Conservation (phyloP, 2,329 filamentous ascomycete genomes). For the Davidsoniella neocaledoniae region DNA sequence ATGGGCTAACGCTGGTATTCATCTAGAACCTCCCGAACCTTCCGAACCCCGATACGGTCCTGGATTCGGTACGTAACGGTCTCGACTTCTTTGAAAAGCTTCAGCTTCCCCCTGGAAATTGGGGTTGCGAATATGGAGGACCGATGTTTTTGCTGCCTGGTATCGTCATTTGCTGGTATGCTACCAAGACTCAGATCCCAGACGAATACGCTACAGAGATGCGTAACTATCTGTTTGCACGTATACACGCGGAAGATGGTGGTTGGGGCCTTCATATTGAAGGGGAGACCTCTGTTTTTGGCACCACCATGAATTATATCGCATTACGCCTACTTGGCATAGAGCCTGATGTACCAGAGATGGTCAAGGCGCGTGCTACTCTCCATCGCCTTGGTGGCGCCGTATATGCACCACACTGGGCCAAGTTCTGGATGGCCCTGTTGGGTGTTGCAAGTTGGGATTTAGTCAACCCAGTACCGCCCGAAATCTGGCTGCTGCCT, state of each 20-base stretch:
- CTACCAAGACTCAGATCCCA: constrained; percentile 74
- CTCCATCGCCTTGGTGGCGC: constrained; percentile 79
- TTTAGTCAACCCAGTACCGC: constrained; percentile 82
- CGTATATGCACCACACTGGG: constrained; percentile 75
- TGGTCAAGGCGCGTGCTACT: constrained; percentile 69
- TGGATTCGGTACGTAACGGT: constrained; percentile 67
- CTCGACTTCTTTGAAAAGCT: constrained; percentile 78
- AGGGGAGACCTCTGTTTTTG: constrained; percentile 80
- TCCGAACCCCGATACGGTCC: constrained; percentile 50
- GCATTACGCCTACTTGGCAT: constrained; percentile 67
- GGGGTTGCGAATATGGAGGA: constrained; percentile 94
- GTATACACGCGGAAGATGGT: constrained; percentile 74
- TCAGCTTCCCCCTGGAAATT: constrained; percentile 77
- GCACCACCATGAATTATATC: constrained; percentile 77
- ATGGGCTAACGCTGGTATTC: constrained; percentile 5
- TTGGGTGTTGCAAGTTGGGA: constrained; percentile 78
- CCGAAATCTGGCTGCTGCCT: constrained; percentile 83
- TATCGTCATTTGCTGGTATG: constrained; percentile 71
- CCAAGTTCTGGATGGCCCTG: constrained; percentile 86
- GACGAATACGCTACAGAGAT: constrained; percentile 71
- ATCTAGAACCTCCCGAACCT: constrained; percentile 57
- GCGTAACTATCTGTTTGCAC: constrained; percentile 76
- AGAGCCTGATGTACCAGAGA: constrained; percentile 63
- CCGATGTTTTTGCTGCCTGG: constrained; percentile 91
- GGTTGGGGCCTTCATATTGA: constrained; percentile 96